Evolutionary conservation across 2,329 filamentous ascomycete species (phyloP), one percentile per base, ranked within the genome.

Genomic region (Trichoderma harzianum): DNA sequence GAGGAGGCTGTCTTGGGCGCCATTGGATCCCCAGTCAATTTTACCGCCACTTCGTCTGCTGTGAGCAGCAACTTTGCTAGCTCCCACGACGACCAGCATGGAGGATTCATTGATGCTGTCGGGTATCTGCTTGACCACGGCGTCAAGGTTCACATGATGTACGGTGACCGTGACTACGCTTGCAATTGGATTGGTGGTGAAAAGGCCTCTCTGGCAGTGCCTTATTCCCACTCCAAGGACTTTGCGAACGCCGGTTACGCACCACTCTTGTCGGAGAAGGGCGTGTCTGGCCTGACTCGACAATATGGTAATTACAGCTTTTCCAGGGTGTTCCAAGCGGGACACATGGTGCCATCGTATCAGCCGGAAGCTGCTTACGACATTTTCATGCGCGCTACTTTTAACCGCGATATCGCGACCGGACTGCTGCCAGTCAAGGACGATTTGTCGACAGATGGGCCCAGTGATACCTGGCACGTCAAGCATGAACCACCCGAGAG

Each of bases 291-390:
- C 24, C 86, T 89, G 71, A 92, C 93, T 0, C 87, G 93, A 6
- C 92, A 95, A 79, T 91, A 89, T 75, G 93, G 91, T 11, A 94
- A 94, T 76, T 87, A 91, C 73, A 88, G 86, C 51, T 92, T 92
- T 79, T 88, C 87, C 32, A 85, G 90, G 3, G 85, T 92, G 51
- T 92, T 89, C 77, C 87, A 92, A 76, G 85, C 90, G 11, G 90
- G 91, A 3, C 90, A 92, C 77, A 85, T 88, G 75, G 85, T 90
- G 0, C 87, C 88, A 0, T 86, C 84, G 47, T 89, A 88, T 76
- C 88, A 90, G 79, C 89, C 89, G 5, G 81, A 85, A 73, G 87
- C 87, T 1, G 82, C 87, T 1, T 84, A 89, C 71, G 84, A 86
- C 73, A 81, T 90, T 47, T 91, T 91, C 75, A 86, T 87, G 68